Evolutionary conservation across 805 yeast genomes (phyloP).

Genomic region (Ogataea pignaliae): DNA sequence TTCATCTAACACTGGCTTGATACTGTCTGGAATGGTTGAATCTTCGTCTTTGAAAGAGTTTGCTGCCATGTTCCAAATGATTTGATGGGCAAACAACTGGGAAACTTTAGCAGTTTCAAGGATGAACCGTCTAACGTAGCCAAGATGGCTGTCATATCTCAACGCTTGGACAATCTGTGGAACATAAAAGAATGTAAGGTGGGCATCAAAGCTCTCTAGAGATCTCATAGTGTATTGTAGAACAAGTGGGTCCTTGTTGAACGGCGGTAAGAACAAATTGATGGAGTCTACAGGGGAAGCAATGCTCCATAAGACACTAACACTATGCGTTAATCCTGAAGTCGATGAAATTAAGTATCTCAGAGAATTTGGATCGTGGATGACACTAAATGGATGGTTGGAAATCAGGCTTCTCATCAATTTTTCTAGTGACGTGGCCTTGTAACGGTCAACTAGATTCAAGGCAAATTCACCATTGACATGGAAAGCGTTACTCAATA

Average conservation of each 20-base stretch:
- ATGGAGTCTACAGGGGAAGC: constrained; percentile 82
- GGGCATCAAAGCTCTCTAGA: constrained; percentile 80
- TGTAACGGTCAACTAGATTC: constrained; percentile 58
- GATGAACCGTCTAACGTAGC: constrained; percentile 84
- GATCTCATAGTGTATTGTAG: constrained; percentile 90
- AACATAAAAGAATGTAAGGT: constrained; percentile 89
- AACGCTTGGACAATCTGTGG: constrained; percentile 96
- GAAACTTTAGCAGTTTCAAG: constrained; percentile 89
- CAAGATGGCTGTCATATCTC: constrained; percentile 66
- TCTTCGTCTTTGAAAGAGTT: constrained; percentile 91
- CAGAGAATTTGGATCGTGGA: constrained; percentile 54
- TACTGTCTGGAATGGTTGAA: constrained; percentile 66
- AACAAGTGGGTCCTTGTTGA: constrained; percentile 58
- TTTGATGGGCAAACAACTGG: constrained; percentile 92
- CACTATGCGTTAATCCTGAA: constrained; percentile 10
- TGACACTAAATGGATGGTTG: constrained; percentile 55
- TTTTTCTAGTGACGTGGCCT: constrained; percentile 34
- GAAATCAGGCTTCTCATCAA: constrained; percentile 42
- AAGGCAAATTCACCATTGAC: constrained; percentile 72
- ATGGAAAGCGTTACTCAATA: constrained; percentile 54
- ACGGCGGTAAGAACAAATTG: constrained; percentile 73
- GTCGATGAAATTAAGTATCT: constrained; percentile 39
- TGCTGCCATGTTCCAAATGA: constrained; percentile 96
- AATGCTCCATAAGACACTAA: constrained; percentile 58
- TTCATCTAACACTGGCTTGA: constrained; percentile 78